These are phyloP conservation scores for Neonectria hederae DNA, from an alignment of 2,329 filamentous ascomycete species.

Conservation along the genomic window DNA sequence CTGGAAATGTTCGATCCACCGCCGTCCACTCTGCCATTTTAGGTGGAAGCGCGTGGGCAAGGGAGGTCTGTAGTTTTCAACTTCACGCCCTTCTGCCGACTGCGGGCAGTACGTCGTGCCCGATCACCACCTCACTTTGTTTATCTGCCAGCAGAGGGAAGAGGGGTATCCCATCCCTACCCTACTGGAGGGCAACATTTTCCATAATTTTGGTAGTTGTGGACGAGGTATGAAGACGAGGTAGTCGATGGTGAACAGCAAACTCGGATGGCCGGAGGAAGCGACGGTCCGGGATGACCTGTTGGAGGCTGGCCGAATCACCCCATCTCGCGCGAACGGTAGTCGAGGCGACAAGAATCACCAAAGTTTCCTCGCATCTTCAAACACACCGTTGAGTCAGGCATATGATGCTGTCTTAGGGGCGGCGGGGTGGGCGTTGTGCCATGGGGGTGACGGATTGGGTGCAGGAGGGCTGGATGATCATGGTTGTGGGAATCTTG, in stretches of 20 bases:
- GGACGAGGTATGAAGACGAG: not conserved
- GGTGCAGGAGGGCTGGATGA: conserved; percentile 36
- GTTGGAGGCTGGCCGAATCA: conserved; percentile 15
- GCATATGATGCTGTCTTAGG: conserved; percentile 17
- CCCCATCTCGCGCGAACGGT: conserved; percentile 8
- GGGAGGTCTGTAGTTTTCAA: not conserved
- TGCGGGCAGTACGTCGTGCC: not conserved
- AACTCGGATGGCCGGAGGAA: conserved; percentile 11
- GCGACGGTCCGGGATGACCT: conserved; percentile 11
- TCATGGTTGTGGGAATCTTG: conserved; percentile 37
- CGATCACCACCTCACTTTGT: not conserved
- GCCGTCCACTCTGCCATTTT: conserved; percentile 5
- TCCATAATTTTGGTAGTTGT: not conserved
- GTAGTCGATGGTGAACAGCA: conserved; percentile 8
- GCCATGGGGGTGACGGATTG: conserved; percentile 30
- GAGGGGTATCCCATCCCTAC: not conserved
- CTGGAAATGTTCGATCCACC: not conserved
- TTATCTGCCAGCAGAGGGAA: not conserved
- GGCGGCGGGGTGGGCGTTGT: conserved; percentile 24
- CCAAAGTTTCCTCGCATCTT: conserved; percentile 12
- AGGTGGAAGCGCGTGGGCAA: not conserved
- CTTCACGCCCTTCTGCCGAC: not conserved
- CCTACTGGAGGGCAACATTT: not conserved
- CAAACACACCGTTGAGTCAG: not conserved
- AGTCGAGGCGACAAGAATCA: conserved; percentile 4